These are phyloP conservation scores for Eucalyptus brandiana DNA, from an alignment of 345 rosid species.

Conservation along the genomic window DNA sequence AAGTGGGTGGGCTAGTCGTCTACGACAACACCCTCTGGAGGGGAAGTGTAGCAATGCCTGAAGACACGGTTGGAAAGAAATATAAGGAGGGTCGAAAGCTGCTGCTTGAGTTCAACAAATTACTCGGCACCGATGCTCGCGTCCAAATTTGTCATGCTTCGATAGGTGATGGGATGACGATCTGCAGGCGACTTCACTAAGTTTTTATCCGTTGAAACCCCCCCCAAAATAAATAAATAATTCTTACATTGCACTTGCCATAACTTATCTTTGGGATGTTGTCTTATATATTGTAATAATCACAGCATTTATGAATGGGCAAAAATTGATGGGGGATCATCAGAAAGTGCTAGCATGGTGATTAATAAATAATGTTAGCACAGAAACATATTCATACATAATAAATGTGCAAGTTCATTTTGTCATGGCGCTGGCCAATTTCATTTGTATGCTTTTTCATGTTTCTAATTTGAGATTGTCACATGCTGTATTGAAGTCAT, in stretches of 20 bases:
- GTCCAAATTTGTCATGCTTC: constrained; percentile 44
- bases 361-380: not conserved
- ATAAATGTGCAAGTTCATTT: not conserved
- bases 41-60: constrained; percentile 21
- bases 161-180: constrained; percentile 60
- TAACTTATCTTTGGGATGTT: not conserved
- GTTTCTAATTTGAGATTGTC: not conserved
- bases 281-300: not conserved
- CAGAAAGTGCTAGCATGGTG: not conserved
- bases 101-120: constrained; percentile 26
- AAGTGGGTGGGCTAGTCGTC: constrained; percentile 24
- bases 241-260: not conserved
- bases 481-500: not conserved
- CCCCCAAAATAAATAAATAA: not conserved
- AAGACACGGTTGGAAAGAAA: constrained; percentile 1
- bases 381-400: not conserved
- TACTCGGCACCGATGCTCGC: constrained; percentile 38
- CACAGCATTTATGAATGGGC: not conserved
- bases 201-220: not conserved
- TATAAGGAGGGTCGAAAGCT: constrained; percentile 1
- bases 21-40: constrained; percentile 40
- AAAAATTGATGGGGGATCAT: not conserved
- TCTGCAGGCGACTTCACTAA: constrained; percentile 19
- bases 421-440: not conserved
- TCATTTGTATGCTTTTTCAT: not conserved